These are phyloP conservation scores for Cladorrhinum sp. DNA, from an alignment of 2,329 filamentous ascomycete genomes.

Conservation along the genomic window DNA sequence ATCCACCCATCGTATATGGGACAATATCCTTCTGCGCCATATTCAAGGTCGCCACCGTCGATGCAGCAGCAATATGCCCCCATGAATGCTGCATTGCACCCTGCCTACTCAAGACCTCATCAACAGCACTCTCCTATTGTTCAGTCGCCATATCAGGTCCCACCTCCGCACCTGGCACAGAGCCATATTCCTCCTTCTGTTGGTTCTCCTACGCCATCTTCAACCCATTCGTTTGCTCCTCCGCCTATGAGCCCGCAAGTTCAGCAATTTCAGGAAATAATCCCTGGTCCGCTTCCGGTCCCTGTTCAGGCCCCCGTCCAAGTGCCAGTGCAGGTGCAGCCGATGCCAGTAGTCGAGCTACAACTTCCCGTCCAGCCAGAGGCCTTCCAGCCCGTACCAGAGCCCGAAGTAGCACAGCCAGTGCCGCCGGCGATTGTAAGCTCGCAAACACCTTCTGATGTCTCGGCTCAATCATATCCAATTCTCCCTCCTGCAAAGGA, in stretches of 20 bases:
- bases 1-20: constrained; percentile 31
- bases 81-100: constrained; percentile 48
- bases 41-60: constrained; percentile 48
- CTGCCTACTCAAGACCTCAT: constrained; percentile 31
- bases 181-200: constrained; percentile 40
- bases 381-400: not conserved
- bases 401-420: constrained; percentile 9
- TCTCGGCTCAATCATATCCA: not conserved
- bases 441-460: not conserved
- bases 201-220: constrained; percentile 54
- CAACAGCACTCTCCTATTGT: constrained; percentile 41
- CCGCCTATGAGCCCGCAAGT: constrained; percentile 47
- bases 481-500: not conserved
- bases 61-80: constrained; percentile 52
- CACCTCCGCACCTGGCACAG: constrained; percentile 44
- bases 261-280: constrained; percentile 35
- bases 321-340: constrained; percentile 8
- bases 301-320: constrained; percentile 1
- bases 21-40: constrained; percentile 25
- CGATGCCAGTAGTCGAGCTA: not conserved
- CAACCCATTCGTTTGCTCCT: constrained; percentile 42
- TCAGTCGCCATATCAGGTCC: constrained; percentile 53
- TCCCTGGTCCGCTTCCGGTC: not conserved
- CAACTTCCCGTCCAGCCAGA: constrained; percentile 3
- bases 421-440: not conserved